Evolutionary conservation across 169 alveolate genomes (phyloP), one percentile per base, ranked within the genome.

Genomic region (Plasmodium cynomolgi): DNA sequence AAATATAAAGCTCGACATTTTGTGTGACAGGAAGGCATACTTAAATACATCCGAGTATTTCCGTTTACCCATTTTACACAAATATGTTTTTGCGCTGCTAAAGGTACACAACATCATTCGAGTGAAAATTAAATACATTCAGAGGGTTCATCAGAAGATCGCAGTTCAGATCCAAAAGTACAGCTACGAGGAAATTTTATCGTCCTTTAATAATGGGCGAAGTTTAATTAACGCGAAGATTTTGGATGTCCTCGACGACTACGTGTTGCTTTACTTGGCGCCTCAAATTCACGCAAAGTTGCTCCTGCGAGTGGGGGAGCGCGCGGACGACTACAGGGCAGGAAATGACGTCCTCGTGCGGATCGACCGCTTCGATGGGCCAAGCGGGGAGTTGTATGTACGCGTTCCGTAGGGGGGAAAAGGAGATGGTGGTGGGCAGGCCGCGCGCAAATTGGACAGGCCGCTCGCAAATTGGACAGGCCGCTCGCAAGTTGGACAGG

Each of bases 21-120:
- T 88, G 17, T 88, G 94, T 88, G 94, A 88, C 54, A 80, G 94
- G 15, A 88, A 88, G 37, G 94, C 94, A 34, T 77, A 79, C 82
- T 80, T 88, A 80, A 88, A 88, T 74, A 88, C 94, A 1, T 80
- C 83, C 0, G 94, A 88, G 50, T 88, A 80, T 88, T 88, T 88
- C 54, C 33, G 62, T 62, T 31, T 6, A 9, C 17, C 34, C 1
- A 15, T 3, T 29, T 79, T 88, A 23, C 23, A 81, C n/a, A 88
- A 77, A 88, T 88, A 88, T 80, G 82, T 88, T 31, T 41, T 33
- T 80, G 13, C 34, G 29, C 13, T 88, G 73, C n/a, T 88, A 80
- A 31, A 88, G 23, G 50, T 88, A 39, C 81, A 88, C 82, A 81
- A 88, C 83, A 80, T 88, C 33, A 88, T 88, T 26, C 81, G 83